phyloP scores from a whole-genome alignment of 306 rosid genomes.

The Rosa multiflora region DNA sequence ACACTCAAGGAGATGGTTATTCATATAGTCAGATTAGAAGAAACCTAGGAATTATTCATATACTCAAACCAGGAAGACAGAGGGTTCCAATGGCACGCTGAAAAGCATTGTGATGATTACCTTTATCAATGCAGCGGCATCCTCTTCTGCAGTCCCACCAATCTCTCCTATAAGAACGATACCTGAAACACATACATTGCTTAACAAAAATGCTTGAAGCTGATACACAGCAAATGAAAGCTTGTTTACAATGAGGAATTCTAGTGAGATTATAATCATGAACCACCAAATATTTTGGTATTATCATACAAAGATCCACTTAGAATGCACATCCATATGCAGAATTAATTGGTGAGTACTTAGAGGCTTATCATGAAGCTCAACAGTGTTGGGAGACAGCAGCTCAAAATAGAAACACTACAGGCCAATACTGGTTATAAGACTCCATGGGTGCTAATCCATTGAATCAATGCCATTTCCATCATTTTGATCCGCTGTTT shows the following conservation, averaged over 20 bases:
- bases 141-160: constrained; percentile 99
- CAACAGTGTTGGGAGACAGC: neutral
- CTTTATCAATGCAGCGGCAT: constrained; percentile 98
- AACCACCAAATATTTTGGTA: neutral
- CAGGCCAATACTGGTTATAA: neutral
- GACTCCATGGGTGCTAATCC: neutral
- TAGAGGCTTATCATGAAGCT: neutral
- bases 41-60: neutral
- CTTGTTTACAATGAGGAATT: neutral
- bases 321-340: neutral
- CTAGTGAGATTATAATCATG: neutral
- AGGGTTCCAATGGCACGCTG: neutral
- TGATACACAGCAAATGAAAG: neutral
- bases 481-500: neutral
- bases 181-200: constrained; percentile 48
- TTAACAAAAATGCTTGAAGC: neutral
- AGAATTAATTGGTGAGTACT: neutral
- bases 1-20: neutral
- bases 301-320: neutral
- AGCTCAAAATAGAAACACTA: neutral
- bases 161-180: constrained; percentile 95
- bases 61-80: neutral
- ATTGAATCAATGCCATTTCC: neutral
- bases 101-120: constrained; percentile 29
- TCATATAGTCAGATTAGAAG: neutral